Conservation (phyloP, 2,329 filamentous ascomycete genomes). For the Ustulina deusta region DNA sequence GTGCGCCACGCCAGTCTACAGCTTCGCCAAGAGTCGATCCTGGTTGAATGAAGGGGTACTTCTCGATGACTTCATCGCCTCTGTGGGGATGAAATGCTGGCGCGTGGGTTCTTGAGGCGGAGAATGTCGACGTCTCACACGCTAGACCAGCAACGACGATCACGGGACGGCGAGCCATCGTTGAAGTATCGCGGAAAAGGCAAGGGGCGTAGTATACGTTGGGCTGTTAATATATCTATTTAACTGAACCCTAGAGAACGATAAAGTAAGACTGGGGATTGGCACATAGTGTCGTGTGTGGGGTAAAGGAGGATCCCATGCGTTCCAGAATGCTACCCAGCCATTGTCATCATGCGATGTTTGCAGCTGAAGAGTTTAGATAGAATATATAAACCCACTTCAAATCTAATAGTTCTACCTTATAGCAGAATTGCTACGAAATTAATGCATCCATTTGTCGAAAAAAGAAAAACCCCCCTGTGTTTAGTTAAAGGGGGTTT, state of each 20-base stretch:
- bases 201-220: background rate
- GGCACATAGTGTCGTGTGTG: background rate
- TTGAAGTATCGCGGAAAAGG: background rate
- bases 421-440: background rate
- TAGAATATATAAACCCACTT: too few species aligned
- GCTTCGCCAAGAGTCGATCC: conserved; percentile 56
- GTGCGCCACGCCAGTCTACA: conserved; percentile 62
- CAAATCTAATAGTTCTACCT: too few species aligned
- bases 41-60: conserved; percentile 60
- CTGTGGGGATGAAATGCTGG: conserved; percentile 63
- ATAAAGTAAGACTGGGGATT: background rate
- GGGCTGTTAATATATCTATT: background rate
- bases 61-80: conserved; percentile 56
- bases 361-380: background rate
- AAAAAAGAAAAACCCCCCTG: too few species aligned
- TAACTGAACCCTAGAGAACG: background rate
- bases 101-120: conserved; percentile 61
- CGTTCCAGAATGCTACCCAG: background rate
- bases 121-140: conserved; percentile 66
- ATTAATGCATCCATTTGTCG: too few species aligned
- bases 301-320: conserved; percentile 10
- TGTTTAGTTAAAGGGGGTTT: too few species aligned
- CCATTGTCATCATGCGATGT: background rate
- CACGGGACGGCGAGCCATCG: conserved; percentile 52
- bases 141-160: conserved; percentile 65